Evolutionary conservation across 2,329 filamentous ascomycete genomes (phyloP), one percentile per base, ranked within the genome.

Genomic region (Ambrosiella cleistominuta): DNA sequence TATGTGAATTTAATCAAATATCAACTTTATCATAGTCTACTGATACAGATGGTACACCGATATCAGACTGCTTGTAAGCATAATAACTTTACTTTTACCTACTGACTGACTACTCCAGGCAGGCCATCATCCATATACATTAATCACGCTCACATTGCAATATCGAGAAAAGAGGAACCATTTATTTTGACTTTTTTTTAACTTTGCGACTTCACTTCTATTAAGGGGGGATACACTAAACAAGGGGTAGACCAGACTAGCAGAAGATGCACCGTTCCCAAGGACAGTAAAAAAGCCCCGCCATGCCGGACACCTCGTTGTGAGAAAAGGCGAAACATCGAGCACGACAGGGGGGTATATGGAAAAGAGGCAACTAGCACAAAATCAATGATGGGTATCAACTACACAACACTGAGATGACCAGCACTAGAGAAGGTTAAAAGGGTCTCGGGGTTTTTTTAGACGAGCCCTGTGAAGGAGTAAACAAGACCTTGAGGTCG

Each of bases 341-440:
- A 15, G 27, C 49, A 50, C 42, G 55, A 50, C 11, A 45, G 55
- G 36, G 47, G 47, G 27, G 56, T 52, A 17, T 50, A 15, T 47
- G 35, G 36, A 54, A 56, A 51, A 51, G 42, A 57, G 56, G 12
- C 13, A 36, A 53, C 54, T 42, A 52, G 57, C 57, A 55, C 57
- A 55, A 17, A 38, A 58, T 52, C 53, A 52, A 55, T 44, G 57
- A 42, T 12, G 27, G 19, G 19, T 51, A 51, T 51, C 27, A n/a
- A 12, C 17, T 52, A 49, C 27, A 27, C 27, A 27, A 27, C 27
- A 49, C 57, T 50, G 52, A 52, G 51, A 58, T 54, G 51, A 55
- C 57, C 57, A 58, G 57, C 51, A 58, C 57, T 44, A 58, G 44
- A 44, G 38, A 55, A 44, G 40, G 53, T 55, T 38, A 55, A 27